phyloP scores from a whole-genome alignment of 2,329 filamentous ascomycete species.

The Diplodia sapinea region DNA sequence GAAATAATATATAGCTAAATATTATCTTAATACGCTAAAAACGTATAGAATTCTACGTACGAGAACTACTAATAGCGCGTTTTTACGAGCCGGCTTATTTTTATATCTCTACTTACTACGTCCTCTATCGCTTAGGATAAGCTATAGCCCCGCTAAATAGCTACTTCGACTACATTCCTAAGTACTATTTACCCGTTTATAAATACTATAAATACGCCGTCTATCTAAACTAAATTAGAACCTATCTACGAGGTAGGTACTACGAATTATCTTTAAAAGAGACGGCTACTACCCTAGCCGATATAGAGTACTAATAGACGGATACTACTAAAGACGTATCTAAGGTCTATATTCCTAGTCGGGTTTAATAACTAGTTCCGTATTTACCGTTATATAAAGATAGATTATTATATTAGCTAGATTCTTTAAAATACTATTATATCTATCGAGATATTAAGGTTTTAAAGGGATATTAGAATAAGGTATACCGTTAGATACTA shows the following conservation, averaged over 20 bases:
- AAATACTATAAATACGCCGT: neutral
- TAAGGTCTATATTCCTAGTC: neutral
- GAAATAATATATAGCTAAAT: too few relatives aligned
- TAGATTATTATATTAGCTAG: neutral
- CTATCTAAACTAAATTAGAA: neutral
- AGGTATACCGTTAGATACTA: neutral
- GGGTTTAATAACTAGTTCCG: too few relatives aligned
- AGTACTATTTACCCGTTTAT: neutral
- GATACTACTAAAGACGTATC: neutral
- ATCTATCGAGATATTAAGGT: neutral
- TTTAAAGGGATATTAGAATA: neutral
- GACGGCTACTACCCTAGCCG: neutral
- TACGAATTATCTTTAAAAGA: neutral
- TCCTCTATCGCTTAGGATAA: too few relatives aligned
- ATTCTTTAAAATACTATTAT: neutral
- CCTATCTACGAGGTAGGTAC: neutral
- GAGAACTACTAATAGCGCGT: too few relatives aligned
- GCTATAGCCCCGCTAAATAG: neutral
- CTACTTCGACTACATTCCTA: neutral
- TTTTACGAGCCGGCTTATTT: too few relatives aligned
- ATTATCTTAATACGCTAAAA: too few relatives aligned
- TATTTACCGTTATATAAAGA: neutral
- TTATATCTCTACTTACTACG: too few relatives aligned
- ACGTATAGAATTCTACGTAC: too few relatives aligned
- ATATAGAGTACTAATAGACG: neutral